Percentiles rank a stretch among this genome's conserved stretches.
Conservation (phyloP, 768 basidiomycete species). For the Lactarius evosmus region DNA sequence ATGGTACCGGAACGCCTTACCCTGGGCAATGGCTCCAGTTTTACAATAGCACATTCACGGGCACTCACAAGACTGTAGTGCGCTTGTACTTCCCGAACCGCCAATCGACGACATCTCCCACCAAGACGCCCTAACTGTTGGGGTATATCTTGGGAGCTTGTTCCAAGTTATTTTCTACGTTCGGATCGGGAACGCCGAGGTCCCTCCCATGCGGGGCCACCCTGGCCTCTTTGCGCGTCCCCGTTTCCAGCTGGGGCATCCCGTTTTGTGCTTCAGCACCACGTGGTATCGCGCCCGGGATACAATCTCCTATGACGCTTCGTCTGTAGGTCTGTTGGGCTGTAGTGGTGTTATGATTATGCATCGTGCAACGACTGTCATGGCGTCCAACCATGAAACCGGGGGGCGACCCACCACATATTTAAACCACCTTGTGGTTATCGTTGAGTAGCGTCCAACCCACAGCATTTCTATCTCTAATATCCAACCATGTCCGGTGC, state of each 20-base stretch:
- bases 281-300: not conserved
- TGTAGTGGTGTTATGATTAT: conserved; percentile 12
- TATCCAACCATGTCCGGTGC: no score
- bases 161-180: not conserved
- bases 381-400: not conserved
- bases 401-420: not conserved
- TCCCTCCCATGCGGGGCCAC: not conserved
- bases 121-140: conserved; percentile 11
- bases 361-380: not conserved
- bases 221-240: not conserved
- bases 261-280: not conserved
- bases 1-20: not conserved
- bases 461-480: not conserved
- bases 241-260: not conserved
- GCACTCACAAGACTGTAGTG: not conserved
- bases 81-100: not conserved
- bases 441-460: not conserved
- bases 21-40: not conserved
- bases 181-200: not conserved
- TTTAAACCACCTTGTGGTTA: not conserved
- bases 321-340: conserved; percentile 3
- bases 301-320: not conserved
- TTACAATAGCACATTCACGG: not conserved
- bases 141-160: not conserved
- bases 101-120: not conserved